Base-by-base conservation (phyloP, 2,329 filamentous ascomycete species). In the Aspergillus udagawae region DNA sequence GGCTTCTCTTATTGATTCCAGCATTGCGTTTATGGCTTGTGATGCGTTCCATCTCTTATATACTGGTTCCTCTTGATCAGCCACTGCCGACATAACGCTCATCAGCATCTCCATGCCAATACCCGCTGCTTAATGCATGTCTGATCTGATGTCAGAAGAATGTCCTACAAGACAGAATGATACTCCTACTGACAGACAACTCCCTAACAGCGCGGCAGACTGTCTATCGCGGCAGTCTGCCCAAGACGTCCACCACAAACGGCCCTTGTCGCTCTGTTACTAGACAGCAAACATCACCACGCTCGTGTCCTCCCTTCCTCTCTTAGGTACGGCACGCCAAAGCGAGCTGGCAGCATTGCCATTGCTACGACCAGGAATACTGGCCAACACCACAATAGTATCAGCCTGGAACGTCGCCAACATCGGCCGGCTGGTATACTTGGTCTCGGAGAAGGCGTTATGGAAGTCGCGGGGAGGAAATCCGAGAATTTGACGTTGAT, bases 401-500 rank as follows among this genome's bases (percentile, higher is more conserved):
- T 79, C 76, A 25, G 4, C 23, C 23, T 3, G 23, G 23, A 25
- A 25, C 23, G 3, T 25, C 23, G 3, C 80, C 42, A 78, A 82
- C 62, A 82, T 83, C 55, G 81, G 81, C 5, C 71, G 80, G 2
- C 67, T 83, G 38, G 73, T 83, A 4, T 83, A 82, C 61, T 77
- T 78, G 3, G 81, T 79, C 1, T 77, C 76, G 49, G 81, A 83
- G 63, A 75, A 77, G 57, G 73, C 75, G 53, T 63, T 83, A 73
- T 75, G 17, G 65, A 69, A 38, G 59, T 83, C 47, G 81, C 78
- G 0, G 80, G 80, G 0, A 68, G 68, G 2, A 82, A 83, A 61
- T 68, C 73, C 58, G 80, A 82, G 67, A 83, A 83, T 57, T 78
- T 83, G 60, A 82, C 80, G 1, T 72, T 83, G 75, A 77, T 45